Base-by-base conservation (phyloP, 2,329 filamentous ascomycete species). In the Penicillium corylophilum region DNA sequence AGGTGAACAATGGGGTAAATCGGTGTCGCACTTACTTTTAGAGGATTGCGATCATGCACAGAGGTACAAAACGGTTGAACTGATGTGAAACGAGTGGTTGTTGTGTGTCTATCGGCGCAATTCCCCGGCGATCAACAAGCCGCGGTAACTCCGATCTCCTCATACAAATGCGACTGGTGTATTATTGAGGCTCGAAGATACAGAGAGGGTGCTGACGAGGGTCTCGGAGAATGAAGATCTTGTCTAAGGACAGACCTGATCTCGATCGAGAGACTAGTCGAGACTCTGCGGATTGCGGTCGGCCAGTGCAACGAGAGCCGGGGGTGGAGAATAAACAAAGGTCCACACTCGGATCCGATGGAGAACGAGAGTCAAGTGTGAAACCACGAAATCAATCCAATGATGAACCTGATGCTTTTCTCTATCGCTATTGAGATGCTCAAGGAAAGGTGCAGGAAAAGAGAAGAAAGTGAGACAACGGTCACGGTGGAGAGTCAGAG, bases 251-350 rank as follows among this genome's bases (percentile, higher is more conserved):
- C 6, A 35, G n/a, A 20, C 9, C 9, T 12, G 16, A 38, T 38
- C 35, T 20, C 16, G 35, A 38, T 38, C 18, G 35, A 38, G 35
- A 20, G 36, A 46, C 36, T 23, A 28, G 48, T 41, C 7, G 26
- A 28, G 26, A 28, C 26, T 28, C 45, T 43, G 46, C 44, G 46
- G 41, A 45, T 51, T 43, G 43, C 41, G 59, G 60, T 62, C 59
- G 61, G 57, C 53, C 54, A 53, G 54, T 59, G 57, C 59, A 55
- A 63, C 57, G 55, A 59, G 40, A 46, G 47, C 45, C 42, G 54
- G 49, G 46, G 54, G 59, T 61, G 59, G 57, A 60, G 57, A 56
- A 54, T 53, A 56, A 61, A 58, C 55, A 61, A 58, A 56, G 48
- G 48, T 44, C 55, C 57, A 57, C 55, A 51, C 55, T 45, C 44